Evolutionary conservation across 2,329 filamentous ascomycete genomes (phyloP), one percentile per base, ranked within the genome.

Genomic region (Venturiaceae sp.): DNA sequence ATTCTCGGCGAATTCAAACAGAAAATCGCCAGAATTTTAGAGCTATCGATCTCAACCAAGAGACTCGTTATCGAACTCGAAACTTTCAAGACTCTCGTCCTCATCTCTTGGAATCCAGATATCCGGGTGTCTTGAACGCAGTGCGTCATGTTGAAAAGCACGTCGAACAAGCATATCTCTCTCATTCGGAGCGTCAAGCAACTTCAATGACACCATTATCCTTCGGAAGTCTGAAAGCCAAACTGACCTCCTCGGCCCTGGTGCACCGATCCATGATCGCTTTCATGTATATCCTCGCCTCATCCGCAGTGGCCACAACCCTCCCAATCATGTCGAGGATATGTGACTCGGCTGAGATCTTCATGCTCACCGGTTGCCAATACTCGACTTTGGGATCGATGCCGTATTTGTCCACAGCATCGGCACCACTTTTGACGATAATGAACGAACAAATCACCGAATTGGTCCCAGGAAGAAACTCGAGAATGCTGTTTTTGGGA

Each of bases 81-180:
- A n/a, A n/a, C n/a, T n/a, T n/a, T n/a, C n/a, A n/a, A n/a, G n/a
- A n/a, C n/a, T n/a, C n/a, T n/a, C n/a, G n/a, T n/a, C n/a, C n/a
- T 94, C 88, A 67, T 99, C 94, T 13, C 86, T 83, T 0, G 94
- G 94, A 47, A 99, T 89, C 94, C 94, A 99, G 30, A 99, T 85
- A 0, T 89, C 90, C 0, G 94, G 94, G 57, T 90, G 82, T 56
- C 88, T 83, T 1, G 92, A 89, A 8, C 94, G 84, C 37, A 96
- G 78, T 0, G 94, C 94, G 33, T 85, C 85, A 67, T 99, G 94
- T 73, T 92, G 86, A 72, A 99, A 99, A 0, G 92, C 91, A 66
- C 91, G 86, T 58, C 86, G 86, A 13, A 94, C 88, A 39, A 97
- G 82, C 59, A 84, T 79, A 68, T 97, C 92, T 65, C 94, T 83